Evolutionary conservation across 176 grass and related monocot genomes (phyloP), one percentile per base, ranked within the genome.

Genomic region (Sorghum bicolor): DNA sequence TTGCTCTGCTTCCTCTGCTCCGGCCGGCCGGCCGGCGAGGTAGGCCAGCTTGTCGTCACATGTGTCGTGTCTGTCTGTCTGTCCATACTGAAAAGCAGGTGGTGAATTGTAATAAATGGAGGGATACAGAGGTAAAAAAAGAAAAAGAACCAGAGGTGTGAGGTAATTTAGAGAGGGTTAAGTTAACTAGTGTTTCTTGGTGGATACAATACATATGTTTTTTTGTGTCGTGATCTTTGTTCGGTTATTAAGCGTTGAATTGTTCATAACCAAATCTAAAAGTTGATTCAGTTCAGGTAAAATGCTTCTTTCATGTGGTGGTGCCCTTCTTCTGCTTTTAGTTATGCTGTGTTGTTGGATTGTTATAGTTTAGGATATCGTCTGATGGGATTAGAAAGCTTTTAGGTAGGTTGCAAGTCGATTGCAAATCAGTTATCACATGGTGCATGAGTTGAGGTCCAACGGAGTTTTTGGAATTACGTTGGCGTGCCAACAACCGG

Each of bases 401-500:
- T 68, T 79, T 81, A 68, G 82, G 61, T 80, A 31, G 83, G 81
- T 44, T 28, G 53, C 22, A 22, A 50, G 83, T 81, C 61, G 60
- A 70, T 76, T 85, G 57, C 74, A 82, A 37, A 4, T 39, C 39
- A 78, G 25, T 30, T 10, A 64, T 60, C 61, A 1, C 19, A n/a
- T 38, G 4, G 11, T 38, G 2, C 22, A 14, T 71, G 78, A 87
- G 83, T 50, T 68, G 11, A 13, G 36, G 15, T 76, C 73, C n/a
- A 83, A 37, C 76, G 10, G 67, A 43, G 34, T 26, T 50, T 81
- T 47, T 64, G 36, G 73, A 78, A 38, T 61, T 77, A 81, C 74
- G 80, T 57, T 89, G 86, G 80, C 57, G 9, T 83, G 74, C 16
- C 73, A 82, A 25, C 80, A 52, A 78, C 48, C n/a, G 20, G 30